These are phyloP conservation scores for Glycine soja DNA, from an alignment of 306 rosid genomes.

Conservation along the genomic window DNA sequence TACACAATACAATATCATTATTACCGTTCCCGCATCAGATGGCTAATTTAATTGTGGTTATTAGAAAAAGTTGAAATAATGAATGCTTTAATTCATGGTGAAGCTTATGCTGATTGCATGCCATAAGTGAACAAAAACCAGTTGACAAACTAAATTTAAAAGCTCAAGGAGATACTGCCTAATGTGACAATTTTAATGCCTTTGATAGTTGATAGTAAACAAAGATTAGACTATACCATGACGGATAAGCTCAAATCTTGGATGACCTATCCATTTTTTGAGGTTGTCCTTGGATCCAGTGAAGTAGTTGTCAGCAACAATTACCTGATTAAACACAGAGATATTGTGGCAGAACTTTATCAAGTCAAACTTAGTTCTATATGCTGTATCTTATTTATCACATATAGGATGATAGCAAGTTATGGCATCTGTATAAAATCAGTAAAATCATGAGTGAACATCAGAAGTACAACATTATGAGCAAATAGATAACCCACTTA, in stretches of 20 bases:
- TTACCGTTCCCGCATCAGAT: background rate
- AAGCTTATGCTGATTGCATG: slow-evolving; percentile 27
- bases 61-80: slow-evolving; percentile 16
- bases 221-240: slow-evolving; percentile 68
- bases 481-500: slow-evolving; percentile 35
- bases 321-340: slow-evolving; percentile 61
- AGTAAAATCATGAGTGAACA: background rate
- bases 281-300: slow-evolving; percentile 94
- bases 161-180: slow-evolving; percentile 21
- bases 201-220: slow-evolving; percentile 23
- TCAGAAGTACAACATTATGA: background rate
- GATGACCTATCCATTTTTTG: slow-evolving; percentile 92
- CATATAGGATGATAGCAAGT: background rate
- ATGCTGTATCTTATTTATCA: background rate
- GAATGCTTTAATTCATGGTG: slow-evolving; percentile 1
- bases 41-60: slow-evolving; percentile 3
- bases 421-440: background rate
- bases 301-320: slow-evolving; percentile 93
- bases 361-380: background rate
- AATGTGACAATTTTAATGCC: background rate
- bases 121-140: slow-evolving; percentile 17
- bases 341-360: slow-evolving; percentile 23
- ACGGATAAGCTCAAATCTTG: slow-evolving; percentile 96
- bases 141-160: slow-evolving; percentile 24
- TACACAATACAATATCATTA: slow-evolving; percentile 4